phyloP scores from a whole-genome alignment of 257 asterid species.

The Thymus quinquecostatus region DNA sequence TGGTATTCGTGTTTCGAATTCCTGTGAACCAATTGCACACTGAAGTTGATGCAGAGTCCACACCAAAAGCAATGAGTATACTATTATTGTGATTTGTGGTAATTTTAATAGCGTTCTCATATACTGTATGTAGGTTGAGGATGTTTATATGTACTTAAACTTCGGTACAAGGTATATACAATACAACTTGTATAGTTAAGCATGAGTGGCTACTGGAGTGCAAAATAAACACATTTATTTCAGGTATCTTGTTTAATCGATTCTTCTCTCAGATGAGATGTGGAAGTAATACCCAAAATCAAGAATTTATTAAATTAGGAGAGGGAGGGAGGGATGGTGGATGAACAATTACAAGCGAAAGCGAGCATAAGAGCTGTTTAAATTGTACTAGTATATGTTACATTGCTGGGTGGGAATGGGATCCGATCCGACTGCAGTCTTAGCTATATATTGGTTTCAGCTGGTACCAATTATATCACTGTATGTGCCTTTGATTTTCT shows the following conservation, averaged over 20 bases:
- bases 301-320: neutral
- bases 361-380: slow-evolving; percentile 4
- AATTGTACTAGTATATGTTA: neutral
- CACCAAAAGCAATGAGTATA: too few relatives aligned
- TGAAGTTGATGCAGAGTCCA: too few relatives aligned
- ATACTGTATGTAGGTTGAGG: neutral
- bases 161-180: neutral
- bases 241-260: too few relatives aligned
- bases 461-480: slow-evolving; percentile 65
- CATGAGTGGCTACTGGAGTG: neutral
- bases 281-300: neutral
- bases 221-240: too few relatives aligned
- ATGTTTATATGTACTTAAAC: too few relatives aligned
- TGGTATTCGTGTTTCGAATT: neutral
- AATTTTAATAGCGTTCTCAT: too few relatives aligned
- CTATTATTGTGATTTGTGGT: too few relatives aligned
- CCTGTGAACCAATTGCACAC: neutral
- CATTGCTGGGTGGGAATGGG: neutral
- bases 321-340: neutral
- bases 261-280: too few relatives aligned
- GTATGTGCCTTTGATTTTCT: slow-evolving; percentile 64
- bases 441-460: slow-evolving; percentile 27
- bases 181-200: neutral
- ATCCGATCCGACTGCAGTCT: neutral
- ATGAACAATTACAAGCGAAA: slow-evolving; percentile 14